Evolutionary conservation across 305 asterid species (phyloP).

Genomic region (Lippia alba): DNA sequence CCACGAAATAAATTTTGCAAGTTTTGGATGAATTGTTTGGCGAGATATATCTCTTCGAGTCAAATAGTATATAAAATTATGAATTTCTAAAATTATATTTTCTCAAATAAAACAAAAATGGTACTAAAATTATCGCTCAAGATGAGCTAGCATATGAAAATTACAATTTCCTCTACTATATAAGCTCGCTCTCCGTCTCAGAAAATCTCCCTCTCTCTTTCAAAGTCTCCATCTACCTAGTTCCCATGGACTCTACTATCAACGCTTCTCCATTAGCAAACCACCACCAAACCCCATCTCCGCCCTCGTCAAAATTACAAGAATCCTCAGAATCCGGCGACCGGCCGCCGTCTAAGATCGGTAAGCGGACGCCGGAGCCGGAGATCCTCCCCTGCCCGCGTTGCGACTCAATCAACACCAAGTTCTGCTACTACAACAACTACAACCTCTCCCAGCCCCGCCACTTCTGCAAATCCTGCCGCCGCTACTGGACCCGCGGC

Average conservation of each 20-base stretch:
- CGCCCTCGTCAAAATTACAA: not conserved
- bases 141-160: no score
- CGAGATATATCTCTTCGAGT: no score
- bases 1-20: no score
- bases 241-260: slow-evolving; percentile 16
- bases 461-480: slow-evolving; percentile 68
- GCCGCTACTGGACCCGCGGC: slow-evolving; percentile 78
- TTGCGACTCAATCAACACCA: slow-evolving; percentile 66
- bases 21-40: no score
- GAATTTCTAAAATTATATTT: no score
- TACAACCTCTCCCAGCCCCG: slow-evolving; percentile 76
- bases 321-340: slow-evolving; percentile 43
- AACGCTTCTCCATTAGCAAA: slow-evolving; percentile 10
- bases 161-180: no score
- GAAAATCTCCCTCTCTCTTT: not conserved
- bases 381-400: slow-evolving; percentile 70
- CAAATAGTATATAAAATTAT: no score
- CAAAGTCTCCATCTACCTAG: not conserved
- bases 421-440: slow-evolving; percentile 78
- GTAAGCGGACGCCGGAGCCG: slow-evolving; percentile 38
- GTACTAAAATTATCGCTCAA: no score
- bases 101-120: no score
- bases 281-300: not conserved
- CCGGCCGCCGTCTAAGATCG: slow-evolving; percentile 34
- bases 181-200: not conserved